These are phyloP conservation scores for Dioscorea dumetorum DNA, from an alignment of 106 monocot species.

Conservation along the genomic window DNA sequence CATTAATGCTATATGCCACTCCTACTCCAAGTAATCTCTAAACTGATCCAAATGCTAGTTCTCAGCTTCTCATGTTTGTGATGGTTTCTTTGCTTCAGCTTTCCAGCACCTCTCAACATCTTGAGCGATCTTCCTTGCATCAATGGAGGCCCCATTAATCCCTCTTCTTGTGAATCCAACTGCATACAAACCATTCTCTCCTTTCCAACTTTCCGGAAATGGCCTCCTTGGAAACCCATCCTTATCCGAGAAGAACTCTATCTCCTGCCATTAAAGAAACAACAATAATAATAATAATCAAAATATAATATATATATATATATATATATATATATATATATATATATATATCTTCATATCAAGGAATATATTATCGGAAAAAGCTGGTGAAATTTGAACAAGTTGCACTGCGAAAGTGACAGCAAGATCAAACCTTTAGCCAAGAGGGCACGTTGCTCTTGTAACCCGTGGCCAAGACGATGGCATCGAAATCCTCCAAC, in stretches of 20 bases:
- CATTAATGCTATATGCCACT: too few relatives aligned
- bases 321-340: too few relatives aligned
- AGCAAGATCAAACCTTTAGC: constrained; percentile 40
- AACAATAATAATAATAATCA: too few relatives aligned
- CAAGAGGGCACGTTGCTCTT: constrained; percentile 65
- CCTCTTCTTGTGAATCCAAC: constrained; percentile 48
- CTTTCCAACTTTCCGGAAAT: constrained; percentile 61
- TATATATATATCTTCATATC: too few relatives aligned
- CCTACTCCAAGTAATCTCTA: too few relatives aligned
- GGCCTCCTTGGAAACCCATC: constrained; percentile 43
- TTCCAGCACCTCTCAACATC: constrained; percentile 40
- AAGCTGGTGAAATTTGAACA: too few relatives aligned
- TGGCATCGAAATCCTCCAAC: constrained; percentile 43
- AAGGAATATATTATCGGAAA: too few relatives aligned
- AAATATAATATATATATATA: too few relatives aligned
- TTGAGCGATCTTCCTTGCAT: constrained; percentile 44
- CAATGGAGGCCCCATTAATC: constrained; percentile 40
- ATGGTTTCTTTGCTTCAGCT: neutral
- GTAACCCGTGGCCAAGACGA: constrained; percentile 63
- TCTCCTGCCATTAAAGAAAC: constrained; percentile 25
- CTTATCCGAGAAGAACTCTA: constrained; percentile 47
- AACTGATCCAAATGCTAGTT: neutral
- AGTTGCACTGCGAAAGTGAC: too few relatives aligned
- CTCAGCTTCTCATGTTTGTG: neutral
- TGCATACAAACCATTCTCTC: constrained; percentile 38